phyloP scores from a whole-genome alignment of 1,139 yeast genomes.

The Yamadazyma buinensis region DNA sequence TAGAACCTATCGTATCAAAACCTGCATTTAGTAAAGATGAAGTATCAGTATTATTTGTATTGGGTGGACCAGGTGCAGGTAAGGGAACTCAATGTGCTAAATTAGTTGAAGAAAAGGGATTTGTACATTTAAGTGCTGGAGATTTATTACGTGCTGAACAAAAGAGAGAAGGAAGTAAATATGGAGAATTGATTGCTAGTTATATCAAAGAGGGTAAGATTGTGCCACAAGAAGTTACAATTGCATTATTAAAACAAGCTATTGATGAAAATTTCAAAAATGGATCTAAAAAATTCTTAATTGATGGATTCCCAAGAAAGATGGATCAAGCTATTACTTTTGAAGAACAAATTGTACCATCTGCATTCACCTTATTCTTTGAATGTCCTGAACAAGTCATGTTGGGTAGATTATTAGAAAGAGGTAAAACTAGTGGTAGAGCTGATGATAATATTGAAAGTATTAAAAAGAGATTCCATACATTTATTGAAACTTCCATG shows the following conservation, averaged over 20 bases:
- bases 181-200: slow-evolving; percentile 79
- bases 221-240: slow-evolving; percentile 94
- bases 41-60: slow-evolving; percentile 78
- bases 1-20: slow-evolving; percentile 31
- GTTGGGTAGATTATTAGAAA: slow-evolving; percentile 78
- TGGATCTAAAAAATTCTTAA: slow-evolving; percentile 62
- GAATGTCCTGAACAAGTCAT: slow-evolving; percentile 91
- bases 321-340: slow-evolving; percentile 97
- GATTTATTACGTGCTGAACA: slow-evolving; percentile 93
- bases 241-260: slow-evolving; percentile 78
- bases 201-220: slow-evolving; percentile 85
- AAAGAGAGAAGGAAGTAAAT: slow-evolving; percentile 72
- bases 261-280: slow-evolving; percentile 50
- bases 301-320: slow-evolving; percentile 96
- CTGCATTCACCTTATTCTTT: slow-evolving; percentile 80
- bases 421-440: slow-evolving; percentile 95
- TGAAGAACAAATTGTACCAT: slow-evolving; percentile 73
- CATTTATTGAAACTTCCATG: slow-evolving; percentile 86
- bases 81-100: slow-evolving; percentile 95
- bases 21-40: slow-evolving; percentile 56
- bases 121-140: slow-evolving; percentile 91
- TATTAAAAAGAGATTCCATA: slow-evolving; percentile 81
- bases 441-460: slow-evolving; percentile 90
- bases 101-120: slow-evolving; percentile 74
- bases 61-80: slow-evolving; percentile 93